Percentiles rank a stretch among this genome's conserved stretches.
These are phyloP conservation scores for Anthracocystis panici-leucophaei DNA, from an alignment of 1,284 basidiomycete species.

Conservation along the genomic window DNA sequence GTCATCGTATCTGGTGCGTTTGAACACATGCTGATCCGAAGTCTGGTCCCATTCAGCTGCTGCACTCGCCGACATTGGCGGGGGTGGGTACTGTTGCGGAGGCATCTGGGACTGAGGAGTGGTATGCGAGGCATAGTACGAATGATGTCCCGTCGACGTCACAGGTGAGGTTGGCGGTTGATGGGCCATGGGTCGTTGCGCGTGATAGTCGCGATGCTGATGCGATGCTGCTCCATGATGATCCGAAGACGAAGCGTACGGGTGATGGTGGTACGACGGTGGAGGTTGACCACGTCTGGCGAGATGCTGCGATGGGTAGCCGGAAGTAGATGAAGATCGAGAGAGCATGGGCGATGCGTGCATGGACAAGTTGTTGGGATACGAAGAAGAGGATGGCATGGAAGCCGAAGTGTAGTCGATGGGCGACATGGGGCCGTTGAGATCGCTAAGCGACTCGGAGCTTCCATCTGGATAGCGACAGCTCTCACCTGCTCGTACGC, in stretches of 20 bases:
- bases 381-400: conserved; percentile 28
- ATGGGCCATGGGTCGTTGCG: conserved; percentile 10
- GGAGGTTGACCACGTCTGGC: conserved; percentile 16
- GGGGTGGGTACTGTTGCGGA: conserved; percentile 32
- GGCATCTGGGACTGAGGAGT: conserved; percentile 7
- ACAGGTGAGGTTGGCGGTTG: conserved; percentile 18
- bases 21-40: conserved; percentile 43
- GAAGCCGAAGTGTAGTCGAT: conserved; percentile 32
- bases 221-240: conserved; percentile 10
- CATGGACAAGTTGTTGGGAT: conserved; percentile 25
- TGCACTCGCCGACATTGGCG: conserved; percentile 29
- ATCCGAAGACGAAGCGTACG: conserved; percentile 18
- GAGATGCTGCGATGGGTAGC: conserved; percentile 27
- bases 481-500: conserved; percentile 34
- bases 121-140: conserved; percentile 13
- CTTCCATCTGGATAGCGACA: conserved; percentile 48
- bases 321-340: conserved; percentile 34
- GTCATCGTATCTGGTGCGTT: conserved; percentile 41
- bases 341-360: conserved; percentile 35
- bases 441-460: conserved; percentile 27
- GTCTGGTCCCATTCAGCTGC: conserved; percentile 46
- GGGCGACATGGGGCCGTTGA: conserved; percentile 11
- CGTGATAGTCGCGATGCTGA: conserved; percentile 30
- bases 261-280: conserved; percentile 32
- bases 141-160: conserved; percentile 2